Evolutionary conservation across 805 yeast species (phyloP).

Genomic region (Komagataella populi): DNA sequence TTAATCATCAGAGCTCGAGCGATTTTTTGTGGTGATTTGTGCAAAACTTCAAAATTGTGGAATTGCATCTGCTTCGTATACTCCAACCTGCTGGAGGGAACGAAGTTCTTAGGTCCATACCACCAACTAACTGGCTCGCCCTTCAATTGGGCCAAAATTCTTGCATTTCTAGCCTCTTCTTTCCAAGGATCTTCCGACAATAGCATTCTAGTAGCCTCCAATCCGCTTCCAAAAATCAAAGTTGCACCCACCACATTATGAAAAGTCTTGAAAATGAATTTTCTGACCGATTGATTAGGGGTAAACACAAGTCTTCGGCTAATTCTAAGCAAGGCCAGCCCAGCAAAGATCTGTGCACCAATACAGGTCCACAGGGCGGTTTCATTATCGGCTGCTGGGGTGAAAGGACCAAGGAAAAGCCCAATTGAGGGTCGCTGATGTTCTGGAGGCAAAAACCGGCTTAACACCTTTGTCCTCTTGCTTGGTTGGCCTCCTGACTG

Average conservation of each 20-base stretch:
- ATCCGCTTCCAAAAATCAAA: background rate
- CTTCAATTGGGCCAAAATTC: conserved; percentile 20
- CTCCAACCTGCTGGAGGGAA: conserved; percentile 15
- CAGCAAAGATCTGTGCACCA: conserved; percentile 5
- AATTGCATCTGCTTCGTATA: background rate
- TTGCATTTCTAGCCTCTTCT: conserved; percentile 25
- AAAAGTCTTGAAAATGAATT: background rate
- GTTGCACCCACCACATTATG: background rate
- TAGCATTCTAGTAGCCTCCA: background rate
- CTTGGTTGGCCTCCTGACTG: background rate
- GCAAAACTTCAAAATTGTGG: background rate
- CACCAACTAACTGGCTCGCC: conserved; percentile 30
- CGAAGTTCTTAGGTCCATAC: conserved; percentile 34
- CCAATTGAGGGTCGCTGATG: background rate
- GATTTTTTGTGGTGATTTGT: background rate
- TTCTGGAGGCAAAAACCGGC: background rate
- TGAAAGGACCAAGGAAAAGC: conserved; percentile 1
- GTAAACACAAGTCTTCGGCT: conserved; percentile 3
- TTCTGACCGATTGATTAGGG: background rate
- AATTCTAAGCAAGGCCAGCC: conserved; percentile 7
- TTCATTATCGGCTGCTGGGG: conserved; percentile 2
- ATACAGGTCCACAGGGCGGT: conserved; percentile 3
- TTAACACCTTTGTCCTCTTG: background rate
- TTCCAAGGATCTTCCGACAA: conserved; percentile 27
- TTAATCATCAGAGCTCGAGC: background rate